Percentiles rank a stretch among this genome's conserved stretches.
These are phyloP conservation scores for Calocera cornea DNA, from an alignment of 768 basidiomycete genomes.

Conservation along the genomic window DNA sequence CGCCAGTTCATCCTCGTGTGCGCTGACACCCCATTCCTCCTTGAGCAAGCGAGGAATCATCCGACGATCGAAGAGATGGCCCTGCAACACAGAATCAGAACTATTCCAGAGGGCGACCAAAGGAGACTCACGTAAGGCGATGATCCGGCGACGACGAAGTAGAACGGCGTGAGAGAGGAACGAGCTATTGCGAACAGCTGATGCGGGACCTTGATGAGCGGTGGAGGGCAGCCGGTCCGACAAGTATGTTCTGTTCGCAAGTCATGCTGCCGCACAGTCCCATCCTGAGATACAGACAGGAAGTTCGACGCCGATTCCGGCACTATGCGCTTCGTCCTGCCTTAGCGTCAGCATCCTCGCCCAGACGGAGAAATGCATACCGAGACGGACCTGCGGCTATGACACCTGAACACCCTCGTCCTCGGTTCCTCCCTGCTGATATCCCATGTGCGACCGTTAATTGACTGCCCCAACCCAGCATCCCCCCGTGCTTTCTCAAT, in stretches of 20 bases:
- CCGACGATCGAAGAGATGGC: slow-evolving; percentile 71
- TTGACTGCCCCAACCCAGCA: slow-evolving; percentile 12
- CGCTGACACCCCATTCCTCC: slow-evolving; percentile 57
- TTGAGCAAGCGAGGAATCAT: slow-evolving; percentile 46
- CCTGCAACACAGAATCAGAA: slow-evolving; percentile 32
- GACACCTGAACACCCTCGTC: slow-evolving; percentile 51
- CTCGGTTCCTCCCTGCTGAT: slow-evolving; percentile 35
- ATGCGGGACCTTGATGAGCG: slow-evolving; percentile 51
- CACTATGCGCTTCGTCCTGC: slow-evolving; percentile 62
- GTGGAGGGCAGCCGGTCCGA: slow-evolving; percentile 45
- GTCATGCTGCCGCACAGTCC: slow-evolving; percentile 78
- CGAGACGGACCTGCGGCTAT: slow-evolving; percentile 28
- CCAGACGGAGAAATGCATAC: background rate
- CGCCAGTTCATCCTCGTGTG: slow-evolving; percentile 39
- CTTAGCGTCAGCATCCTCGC: slow-evolving; percentile 1
- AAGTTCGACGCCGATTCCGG: slow-evolving; percentile 63
- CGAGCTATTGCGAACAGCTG: slow-evolving; percentile 60
- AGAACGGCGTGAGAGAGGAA: slow-evolving; percentile 67
- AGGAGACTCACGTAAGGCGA: slow-evolving; percentile 51
- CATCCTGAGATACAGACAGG: slow-evolving; percentile 44
- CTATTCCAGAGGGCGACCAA: slow-evolving; percentile 7
- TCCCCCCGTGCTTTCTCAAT: slow-evolving; percentile 25
- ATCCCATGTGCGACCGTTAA: slow-evolving; percentile 26
- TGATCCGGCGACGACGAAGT: slow-evolving; percentile 74
- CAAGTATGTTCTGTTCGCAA: slow-evolving; percentile 60